Conservation (phyloP, 768 basidiomycete species). For the Tricholoma matsutake region DNA sequence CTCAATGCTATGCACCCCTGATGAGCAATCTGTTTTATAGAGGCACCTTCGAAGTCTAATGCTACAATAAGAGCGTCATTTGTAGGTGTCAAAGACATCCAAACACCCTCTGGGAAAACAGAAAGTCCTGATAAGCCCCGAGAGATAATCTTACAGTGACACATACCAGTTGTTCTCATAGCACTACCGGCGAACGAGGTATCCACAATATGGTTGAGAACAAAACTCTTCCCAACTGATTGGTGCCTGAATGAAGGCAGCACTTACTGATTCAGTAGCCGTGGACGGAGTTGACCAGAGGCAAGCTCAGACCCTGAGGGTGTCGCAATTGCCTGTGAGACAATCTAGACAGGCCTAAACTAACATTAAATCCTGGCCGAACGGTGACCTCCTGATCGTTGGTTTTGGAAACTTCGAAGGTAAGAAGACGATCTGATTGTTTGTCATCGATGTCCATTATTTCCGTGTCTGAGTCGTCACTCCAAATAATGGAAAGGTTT, state of each 20-base stretch:
- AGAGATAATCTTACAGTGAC: background rate
- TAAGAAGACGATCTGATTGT: slow-evolving; percentile 45
- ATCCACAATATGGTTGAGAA: slow-evolving; percentile 58
- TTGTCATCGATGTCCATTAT: slow-evolving; percentile 34
- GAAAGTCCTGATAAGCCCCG: background rate
- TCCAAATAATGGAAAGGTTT: slow-evolving; percentile 43
- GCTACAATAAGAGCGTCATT: slow-evolving; percentile 51
- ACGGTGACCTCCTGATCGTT: slow-evolving; percentile 48
- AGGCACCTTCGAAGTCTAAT: slow-evolving; percentile 59
- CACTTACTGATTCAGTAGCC: slow-evolving; percentile 39
- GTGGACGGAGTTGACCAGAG: slow-evolving; percentile 16
- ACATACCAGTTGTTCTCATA: slow-evolving; percentile 54
- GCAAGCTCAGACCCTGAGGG: background rate
- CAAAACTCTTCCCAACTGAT: slow-evolving; percentile 60
- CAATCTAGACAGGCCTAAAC: slow-evolving; percentile 1
- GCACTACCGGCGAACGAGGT: slow-evolving; percentile 66
- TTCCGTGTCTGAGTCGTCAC: slow-evolving; percentile 25
- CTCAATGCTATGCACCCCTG: slow-evolving; percentile 63
- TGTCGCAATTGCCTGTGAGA: background rate
- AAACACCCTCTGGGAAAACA: slow-evolving; percentile 50
- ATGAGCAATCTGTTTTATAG: too few species aligned
- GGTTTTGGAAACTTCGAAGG: slow-evolving; percentile 52
- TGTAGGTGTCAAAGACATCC: slow-evolving; percentile 67
- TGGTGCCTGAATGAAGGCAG: slow-evolving; percentile 32
- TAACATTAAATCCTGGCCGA: slow-evolving; percentile 45